A percentile compares a stretch with the other conserved stretches of the same genome.
These are phyloP conservation scores for Oryza glaberrima DNA, from an alignment of 176 grass and related monocot genomes.

Conservation along the genomic window DNA sequence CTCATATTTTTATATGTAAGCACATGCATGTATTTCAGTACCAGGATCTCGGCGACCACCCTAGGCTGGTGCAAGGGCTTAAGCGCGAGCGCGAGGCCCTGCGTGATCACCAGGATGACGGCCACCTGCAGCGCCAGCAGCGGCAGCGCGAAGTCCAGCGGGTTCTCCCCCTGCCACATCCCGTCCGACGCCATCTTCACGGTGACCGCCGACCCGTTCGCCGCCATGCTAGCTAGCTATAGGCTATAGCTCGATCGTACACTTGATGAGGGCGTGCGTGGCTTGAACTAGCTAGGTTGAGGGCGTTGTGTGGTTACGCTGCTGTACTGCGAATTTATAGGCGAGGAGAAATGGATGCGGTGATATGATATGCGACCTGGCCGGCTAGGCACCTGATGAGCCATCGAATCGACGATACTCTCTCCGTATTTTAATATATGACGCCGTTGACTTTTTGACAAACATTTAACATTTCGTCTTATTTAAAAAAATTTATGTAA, in stretches of 20 bases:
- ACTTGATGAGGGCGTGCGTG: too few species aligned
- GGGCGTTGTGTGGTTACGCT: not conserved
- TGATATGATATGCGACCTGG: slow-evolving; percentile 32
- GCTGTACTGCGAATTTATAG: slow-evolving; percentile 40
- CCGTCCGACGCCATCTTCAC: slow-evolving; percentile 65
- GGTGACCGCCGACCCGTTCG: not conserved
- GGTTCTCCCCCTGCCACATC: slow-evolving; percentile 62
- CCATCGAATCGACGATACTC: not conserved
- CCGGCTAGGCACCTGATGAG: slow-evolving; percentile 36
- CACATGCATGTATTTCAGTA: not conserved
- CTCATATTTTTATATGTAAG: too few species aligned
- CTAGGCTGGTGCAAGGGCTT: slow-evolving; percentile 55
- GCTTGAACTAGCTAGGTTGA: not conserved
- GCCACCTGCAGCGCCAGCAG: slow-evolving; percentile 54
- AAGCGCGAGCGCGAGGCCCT: slow-evolving; percentile 46
- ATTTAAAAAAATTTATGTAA: too few species aligned
- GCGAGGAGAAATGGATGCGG: not conserved
- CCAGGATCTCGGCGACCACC: slow-evolving; percentile 58
- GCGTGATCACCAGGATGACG: slow-evolving; percentile 41
- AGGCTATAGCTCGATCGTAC: too few species aligned
- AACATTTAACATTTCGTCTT: too few species aligned
- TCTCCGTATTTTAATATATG: too few species aligned
- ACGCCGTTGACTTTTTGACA: too few species aligned
- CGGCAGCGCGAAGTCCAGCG: slow-evolving; percentile 49
- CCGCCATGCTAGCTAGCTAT: not conserved